Base-by-base conservation (phyloP, 2,329 filamentous ascomycete species). In the Chaetothyriales sp. region DNA sequence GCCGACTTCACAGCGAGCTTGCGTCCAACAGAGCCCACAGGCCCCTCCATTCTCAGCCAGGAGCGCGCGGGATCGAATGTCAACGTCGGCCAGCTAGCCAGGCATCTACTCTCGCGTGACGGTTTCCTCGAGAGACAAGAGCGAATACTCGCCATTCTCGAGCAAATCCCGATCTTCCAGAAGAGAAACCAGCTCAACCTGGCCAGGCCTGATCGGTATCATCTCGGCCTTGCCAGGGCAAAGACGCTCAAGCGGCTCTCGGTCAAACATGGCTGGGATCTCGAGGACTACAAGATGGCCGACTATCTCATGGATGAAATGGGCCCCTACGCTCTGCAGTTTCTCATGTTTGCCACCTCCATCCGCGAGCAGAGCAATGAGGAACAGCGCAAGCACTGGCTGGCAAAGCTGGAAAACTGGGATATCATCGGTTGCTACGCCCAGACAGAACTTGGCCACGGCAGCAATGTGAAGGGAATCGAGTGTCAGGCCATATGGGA, bases 261-360 rank as follows among this genome's bases (percentile, higher is more conserved):
- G 5, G 66, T 69, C 46, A 64, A 70, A 51, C 63, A 73, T 58
- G 58, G 61, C 36, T 76, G 73, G 73, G 65, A 67, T 53, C 56
- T 64, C 28, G 69, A 72, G n/a, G 73, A 76, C 50, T 69, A 70
- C 50, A 65, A 65, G 43, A 75, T 75, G 68, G 69, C 69, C 0
- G 68, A 70, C 54, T 74, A 76, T 57, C 65, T 76, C 3, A 68
- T 69, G 28, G 73, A 75, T 52, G 73, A 76, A 60, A 72, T 75
- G 53, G 70, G 66, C 39, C 73, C 72, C 3, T 76, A 73, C 57
- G 48, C 48, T n/a, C 63, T 77, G 47, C 73, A 75, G 50, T 66
- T 68, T 59, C 63, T 64, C 49, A 75, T 75, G 73, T 75, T 75
- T 54, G 63, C 68, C 57, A 69, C 70, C 3, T 75, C 72, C 15